phyloP scores from a whole-genome alignment of 352 stramenopile species.

The Globisporangium polare region DNA sequence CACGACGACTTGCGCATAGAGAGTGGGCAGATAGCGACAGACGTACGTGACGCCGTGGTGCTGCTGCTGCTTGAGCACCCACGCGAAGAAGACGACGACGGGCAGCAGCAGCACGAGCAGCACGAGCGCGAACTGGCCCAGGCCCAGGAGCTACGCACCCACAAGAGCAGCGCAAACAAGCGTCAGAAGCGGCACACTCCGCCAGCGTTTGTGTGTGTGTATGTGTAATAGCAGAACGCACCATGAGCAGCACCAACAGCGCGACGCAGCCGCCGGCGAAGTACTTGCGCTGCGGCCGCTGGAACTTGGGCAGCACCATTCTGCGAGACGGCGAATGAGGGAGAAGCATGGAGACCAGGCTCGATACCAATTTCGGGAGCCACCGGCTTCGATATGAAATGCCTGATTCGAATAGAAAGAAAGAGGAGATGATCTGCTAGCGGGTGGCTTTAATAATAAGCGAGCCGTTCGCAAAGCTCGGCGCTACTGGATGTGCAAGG shows the following conservation, averaged over 20 bases:
- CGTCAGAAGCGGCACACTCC: background rate
- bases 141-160: conserved; percentile 25
- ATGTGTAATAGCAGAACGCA: conserved; percentile 11
- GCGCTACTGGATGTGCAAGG: too few species aligned
- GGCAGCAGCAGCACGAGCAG: conserved; percentile 28
- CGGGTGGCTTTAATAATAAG: too few species aligned
- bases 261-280: conserved; percentile 15
- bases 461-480: too few species aligned
- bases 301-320: conserved; percentile 22
- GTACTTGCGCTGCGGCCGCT: conserved; percentile 29
- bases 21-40: background rate
- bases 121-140: conserved; percentile 23
- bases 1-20: too few species aligned
- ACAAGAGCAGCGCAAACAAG: conserved; percentile 1
- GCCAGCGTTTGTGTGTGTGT: background rate
- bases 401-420: too few species aligned
- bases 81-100: conserved; percentile 30
- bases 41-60: conserved; percentile 49
- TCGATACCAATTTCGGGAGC: too few species aligned
- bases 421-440: too few species aligned
- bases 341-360: background rate
- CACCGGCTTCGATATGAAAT: too few species aligned
- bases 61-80: conserved; percentile 37
- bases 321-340: background rate
- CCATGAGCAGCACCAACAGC: conserved; percentile 20